phyloP scores from a whole-genome alignment of 2,329 filamentous ascomycete species.

The Claviceps spartinae region DNA sequence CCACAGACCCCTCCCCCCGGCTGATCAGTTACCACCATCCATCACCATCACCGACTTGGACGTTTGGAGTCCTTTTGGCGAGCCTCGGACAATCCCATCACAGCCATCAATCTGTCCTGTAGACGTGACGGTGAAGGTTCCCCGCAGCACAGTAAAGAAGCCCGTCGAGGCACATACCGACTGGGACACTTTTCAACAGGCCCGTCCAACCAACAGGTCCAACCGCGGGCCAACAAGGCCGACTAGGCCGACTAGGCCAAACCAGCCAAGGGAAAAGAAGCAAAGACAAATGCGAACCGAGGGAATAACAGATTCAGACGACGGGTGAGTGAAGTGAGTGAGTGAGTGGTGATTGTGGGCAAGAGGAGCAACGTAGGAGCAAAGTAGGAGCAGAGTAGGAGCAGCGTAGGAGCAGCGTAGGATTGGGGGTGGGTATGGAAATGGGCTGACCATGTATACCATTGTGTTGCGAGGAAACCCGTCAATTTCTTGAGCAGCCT shows the following conservation, averaged over 20 bases:
- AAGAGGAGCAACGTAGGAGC: conserved; percentile 16
- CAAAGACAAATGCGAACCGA: background rate
- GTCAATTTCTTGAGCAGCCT: background rate
- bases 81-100: too few relatives aligned
- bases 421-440: conserved; percentile 22
- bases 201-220: too few relatives aligned
- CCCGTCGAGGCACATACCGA: too few relatives aligned
- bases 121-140: too few relatives aligned
- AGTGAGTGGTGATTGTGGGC: conserved; percentile 15
- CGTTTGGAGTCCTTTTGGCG: too few relatives aligned
- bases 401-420: conserved; percentile 14
- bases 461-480: conserved; percentile 1
- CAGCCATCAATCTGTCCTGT: too few relatives aligned
- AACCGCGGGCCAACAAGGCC: too few relatives aligned
- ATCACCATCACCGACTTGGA: too few relatives aligned
- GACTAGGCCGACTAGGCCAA: background rate
- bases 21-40: background rate
- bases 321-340: background rate
- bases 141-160: too few relatives aligned
- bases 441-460: conserved; percentile 17
- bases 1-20: background rate
- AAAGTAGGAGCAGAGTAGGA: conserved; percentile 10
- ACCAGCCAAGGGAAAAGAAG: conserved; percentile 16
- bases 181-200: too few relatives aligned
- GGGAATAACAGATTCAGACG: conserved; percentile 17